Conservation (phyloP, 2,329 filamentous ascomycete species). For the Calonectria pauciramosa region DNA sequence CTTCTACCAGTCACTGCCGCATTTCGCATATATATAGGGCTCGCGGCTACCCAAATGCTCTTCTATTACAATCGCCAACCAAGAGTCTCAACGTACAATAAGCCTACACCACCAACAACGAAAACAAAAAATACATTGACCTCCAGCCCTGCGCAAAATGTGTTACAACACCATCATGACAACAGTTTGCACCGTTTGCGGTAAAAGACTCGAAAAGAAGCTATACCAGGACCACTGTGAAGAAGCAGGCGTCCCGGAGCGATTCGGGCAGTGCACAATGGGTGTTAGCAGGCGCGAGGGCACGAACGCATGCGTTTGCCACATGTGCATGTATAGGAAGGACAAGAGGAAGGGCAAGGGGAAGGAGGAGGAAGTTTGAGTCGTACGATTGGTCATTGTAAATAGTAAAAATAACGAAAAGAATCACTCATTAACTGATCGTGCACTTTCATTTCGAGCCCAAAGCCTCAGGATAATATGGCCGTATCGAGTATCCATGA, state of each 20-base stretch:
- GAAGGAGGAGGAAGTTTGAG: not conserved
- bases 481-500: not conserved
- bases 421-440: not conserved
- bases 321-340: not conserved
- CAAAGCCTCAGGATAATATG: not conserved
- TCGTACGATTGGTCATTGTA: not conserved
- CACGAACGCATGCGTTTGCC: not conserved
- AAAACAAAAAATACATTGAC: not conserved
- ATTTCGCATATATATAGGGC: not conserved
- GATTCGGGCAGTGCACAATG: not conserved
- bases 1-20: not conserved
- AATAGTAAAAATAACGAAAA: not conserved
- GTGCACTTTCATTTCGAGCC: not conserved
- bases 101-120: not conserved
- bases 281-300: not conserved
- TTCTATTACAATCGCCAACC: not conserved
- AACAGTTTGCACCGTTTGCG: not conserved
- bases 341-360: not conserved
- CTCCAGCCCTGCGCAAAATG: not conserved
- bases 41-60: not conserved
- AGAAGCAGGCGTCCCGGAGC: not conserved
- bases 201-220: not conserved
- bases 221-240: slow-evolving; percentile 1
- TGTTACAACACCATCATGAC: slow-evolving; percentile 9
- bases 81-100: not conserved